Percentiles rank a stretch among this genome's conserved stretches.
phyloP scores from a whole-genome alignment of 2,329 filamentous ascomycete species.

The Colletotrichum eleusines region DNA sequence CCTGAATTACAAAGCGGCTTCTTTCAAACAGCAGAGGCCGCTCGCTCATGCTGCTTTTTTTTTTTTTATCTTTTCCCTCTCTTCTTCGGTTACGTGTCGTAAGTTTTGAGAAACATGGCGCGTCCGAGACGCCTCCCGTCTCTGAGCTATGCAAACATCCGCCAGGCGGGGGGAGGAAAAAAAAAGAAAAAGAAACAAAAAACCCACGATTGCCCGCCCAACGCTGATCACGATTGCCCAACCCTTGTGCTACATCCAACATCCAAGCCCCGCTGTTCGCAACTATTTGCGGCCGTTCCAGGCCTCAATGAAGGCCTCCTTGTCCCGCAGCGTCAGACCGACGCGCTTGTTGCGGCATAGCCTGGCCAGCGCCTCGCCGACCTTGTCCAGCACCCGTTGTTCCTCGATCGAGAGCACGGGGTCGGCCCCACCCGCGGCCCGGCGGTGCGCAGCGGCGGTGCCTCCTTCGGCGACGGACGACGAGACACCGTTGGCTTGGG shows the following conservation, averaged over 20 bases:
- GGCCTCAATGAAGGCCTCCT: constrained; percentile 82
- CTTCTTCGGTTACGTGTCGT: neutral
- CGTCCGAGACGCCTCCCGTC: constrained; percentile 22
- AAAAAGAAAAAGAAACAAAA: neutral
- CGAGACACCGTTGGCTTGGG: constrained; percentile 52
- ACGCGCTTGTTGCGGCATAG: constrained; percentile 91
- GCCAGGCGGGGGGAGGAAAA: neutral
- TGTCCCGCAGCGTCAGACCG: constrained; percentile 84
- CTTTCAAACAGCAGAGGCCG: neutral
- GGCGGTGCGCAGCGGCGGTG: constrained; percentile 47
- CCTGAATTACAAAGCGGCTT: constrained; percentile 4
- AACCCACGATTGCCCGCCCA: constrained; percentile 28
- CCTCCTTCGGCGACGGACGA: constrained; percentile 44
- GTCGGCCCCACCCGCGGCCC: constrained; percentile 46
- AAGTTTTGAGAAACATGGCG: constrained; percentile 26
- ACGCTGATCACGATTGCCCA: neutral
- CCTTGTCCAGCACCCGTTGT: constrained; percentile 77
- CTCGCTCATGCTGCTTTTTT: constrained; percentile 5
- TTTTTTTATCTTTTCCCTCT: neutral
- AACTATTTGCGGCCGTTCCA: constrained; percentile 60
- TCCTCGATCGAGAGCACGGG: constrained; percentile 66
- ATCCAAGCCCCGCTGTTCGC: neutral
- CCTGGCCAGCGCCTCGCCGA: constrained; percentile 88
- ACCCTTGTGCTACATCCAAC: neutral
- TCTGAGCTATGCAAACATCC: constrained; percentile 45